Evolutionary conservation across 345 rosid species (phyloP).

Genomic region (Viola odorata): DNA sequence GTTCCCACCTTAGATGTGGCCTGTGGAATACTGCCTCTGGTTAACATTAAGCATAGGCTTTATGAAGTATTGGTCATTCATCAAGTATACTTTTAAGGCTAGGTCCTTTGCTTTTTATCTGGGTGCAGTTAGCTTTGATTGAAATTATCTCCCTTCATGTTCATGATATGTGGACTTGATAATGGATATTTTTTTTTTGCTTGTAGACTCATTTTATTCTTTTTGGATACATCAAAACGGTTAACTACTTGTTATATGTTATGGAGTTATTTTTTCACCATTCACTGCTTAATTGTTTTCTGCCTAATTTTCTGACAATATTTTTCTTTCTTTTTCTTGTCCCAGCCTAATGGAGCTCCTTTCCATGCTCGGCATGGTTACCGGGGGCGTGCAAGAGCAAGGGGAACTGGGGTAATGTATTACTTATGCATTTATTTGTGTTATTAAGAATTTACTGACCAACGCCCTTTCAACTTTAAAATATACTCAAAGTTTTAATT

Average conservation of each 20-base stretch:
- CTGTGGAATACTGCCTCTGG: not conserved
- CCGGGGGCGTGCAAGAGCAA: slow-evolving; percentile 74
- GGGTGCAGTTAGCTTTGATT: not conserved
- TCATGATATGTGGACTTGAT: not conserved
- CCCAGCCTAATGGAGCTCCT: slow-evolving; percentile 63
- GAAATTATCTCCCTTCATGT: not conserved
- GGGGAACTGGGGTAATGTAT: slow-evolving; percentile 72
- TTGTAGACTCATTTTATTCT: not conserved
- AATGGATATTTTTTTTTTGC: not conserved
- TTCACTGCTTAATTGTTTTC: not conserved
- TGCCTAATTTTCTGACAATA: not conserved
- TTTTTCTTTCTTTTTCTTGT: not conserved
- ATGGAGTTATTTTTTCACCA: not conserved
- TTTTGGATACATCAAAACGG: not conserved
- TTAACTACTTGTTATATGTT: not conserved
- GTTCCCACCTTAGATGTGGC: too few relatives aligned
- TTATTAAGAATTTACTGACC: not conserved
- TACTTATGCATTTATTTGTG: not conserved
- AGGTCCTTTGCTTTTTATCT: not conserved
- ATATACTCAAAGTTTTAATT: too few relatives aligned
- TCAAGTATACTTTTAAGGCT: not conserved
- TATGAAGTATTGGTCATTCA: not conserved
- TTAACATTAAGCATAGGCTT: not conserved
- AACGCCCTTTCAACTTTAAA: not conserved
- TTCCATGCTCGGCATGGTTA: slow-evolving; percentile 48